Percentiles rank a stretch among this genome's conserved stretches.
Evolutionary conservation across 75 land plant genomes (phyloP).

Genomic region (Pinus taeda): DNA sequence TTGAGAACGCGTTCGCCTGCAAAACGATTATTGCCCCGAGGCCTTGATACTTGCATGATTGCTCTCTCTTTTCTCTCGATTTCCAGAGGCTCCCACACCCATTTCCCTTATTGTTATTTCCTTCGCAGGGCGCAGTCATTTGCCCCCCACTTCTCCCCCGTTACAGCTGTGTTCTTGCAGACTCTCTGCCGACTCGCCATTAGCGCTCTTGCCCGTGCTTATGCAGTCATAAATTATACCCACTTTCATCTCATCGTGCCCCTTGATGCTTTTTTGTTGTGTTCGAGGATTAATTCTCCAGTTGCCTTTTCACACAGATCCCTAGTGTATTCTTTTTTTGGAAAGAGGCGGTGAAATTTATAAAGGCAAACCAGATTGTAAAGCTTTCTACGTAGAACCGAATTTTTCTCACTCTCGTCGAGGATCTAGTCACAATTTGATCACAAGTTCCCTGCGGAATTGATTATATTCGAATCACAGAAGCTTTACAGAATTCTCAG

Average conservation of each 20-base stretch:
- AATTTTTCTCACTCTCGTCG: not conserved
- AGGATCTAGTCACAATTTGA: too few relatives aligned
- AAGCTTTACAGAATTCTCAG: not conserved
- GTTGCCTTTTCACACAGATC: conserved; percentile 8
- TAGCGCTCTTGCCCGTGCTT: not conserved
- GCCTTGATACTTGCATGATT: not conserved
- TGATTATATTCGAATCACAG: not conserved
- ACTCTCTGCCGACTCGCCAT: not conserved
- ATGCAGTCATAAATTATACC: not conserved
- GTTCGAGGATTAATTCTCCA: not conserved
- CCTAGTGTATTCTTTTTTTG: not conserved
- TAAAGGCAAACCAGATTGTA: not conserved
- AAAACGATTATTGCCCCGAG: not conserved
- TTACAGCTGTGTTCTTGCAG: conserved; percentile 2
- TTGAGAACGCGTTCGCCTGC: not conserved
- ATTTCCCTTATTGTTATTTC: not conserved
- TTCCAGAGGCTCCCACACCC: conserved; percentile 1
- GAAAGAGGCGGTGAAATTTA: not conserved
- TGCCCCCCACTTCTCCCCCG: conserved; percentile 5
- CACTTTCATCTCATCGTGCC: not conserved
- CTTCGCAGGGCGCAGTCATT: conserved; percentile 1
- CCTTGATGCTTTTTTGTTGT: not conserved
- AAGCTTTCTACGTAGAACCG: not conserved
- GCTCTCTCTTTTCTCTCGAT: not conserved
- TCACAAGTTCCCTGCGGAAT: not conserved